Conservation (phyloP, 352 stramenopile species). For the Heterotrichella gracilis region DNA sequence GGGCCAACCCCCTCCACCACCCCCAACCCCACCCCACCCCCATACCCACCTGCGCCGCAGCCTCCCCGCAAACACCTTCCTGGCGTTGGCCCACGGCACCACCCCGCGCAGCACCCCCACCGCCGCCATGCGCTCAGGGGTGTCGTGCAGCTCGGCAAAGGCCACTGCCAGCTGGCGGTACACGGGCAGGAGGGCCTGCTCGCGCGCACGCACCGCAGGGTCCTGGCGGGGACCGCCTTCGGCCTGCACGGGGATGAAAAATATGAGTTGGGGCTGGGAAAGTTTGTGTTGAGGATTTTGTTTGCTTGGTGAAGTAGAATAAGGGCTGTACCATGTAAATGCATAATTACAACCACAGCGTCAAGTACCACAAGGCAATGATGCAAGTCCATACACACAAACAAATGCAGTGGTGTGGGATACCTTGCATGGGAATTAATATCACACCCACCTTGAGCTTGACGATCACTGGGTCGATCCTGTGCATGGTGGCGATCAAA, state of each 20-base stretch:
- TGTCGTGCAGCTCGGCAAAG: conserved; percentile 98
- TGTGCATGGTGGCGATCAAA: conserved; percentile 69
- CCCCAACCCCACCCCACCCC: too few species aligned
- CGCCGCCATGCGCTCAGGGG: conserved; percentile 91
- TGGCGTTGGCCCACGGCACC: conserved; percentile 64
- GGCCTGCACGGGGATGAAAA: too few species aligned
- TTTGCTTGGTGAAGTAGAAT: too few species aligned
- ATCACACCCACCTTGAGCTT: conserved; percentile 15
- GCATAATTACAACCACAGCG: too few species aligned
- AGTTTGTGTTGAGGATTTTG: too few species aligned
- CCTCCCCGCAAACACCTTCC: conserved; percentile 87
- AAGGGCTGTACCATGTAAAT: too few species aligned
- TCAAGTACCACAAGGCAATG: too few species aligned
- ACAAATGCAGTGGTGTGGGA: too few species aligned
- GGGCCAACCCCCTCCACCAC: too few species aligned
- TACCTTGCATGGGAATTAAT: too few species aligned
- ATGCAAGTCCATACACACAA: too few species aligned
- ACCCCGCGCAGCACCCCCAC: conserved; percentile 80
- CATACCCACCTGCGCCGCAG: conserved; percentile 74
- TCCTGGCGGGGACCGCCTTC: conserved; percentile 22
- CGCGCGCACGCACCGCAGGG: conserved; percentile 54
- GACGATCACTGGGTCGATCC: conserved; percentile 54
- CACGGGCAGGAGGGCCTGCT: conserved; percentile 63
- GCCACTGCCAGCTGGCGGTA: conserved; percentile 87
- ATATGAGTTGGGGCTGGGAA: too few species aligned